Percentiles rank a stretch among this genome's conserved stretches.
phyloP scores from a whole-genome alignment of 192 early-diverging fungal species.

The Coemansia sp. region DNA sequence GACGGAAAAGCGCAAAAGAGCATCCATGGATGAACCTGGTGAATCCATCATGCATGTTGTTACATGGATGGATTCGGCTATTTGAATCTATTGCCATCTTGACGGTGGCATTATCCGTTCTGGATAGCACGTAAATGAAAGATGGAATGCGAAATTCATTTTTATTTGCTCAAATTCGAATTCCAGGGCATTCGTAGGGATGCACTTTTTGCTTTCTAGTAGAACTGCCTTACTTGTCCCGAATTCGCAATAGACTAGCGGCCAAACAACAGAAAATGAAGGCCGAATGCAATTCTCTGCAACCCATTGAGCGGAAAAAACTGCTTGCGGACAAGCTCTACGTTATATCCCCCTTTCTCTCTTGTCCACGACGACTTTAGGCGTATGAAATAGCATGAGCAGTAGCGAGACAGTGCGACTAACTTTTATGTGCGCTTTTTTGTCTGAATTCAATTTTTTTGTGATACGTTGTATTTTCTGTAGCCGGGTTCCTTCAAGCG shows the following conservation, averaged over 20 bases:
- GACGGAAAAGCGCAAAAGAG: neutral
- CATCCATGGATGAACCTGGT: neutral
- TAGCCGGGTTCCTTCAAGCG: slow-evolving; percentile 74
- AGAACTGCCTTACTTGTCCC: neutral
- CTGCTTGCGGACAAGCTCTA: neutral
- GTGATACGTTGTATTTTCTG: too few species aligned
- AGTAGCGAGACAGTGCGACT: neutral
- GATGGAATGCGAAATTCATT: neutral
- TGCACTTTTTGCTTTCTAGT: too few species aligned
- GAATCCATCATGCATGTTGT: neutral
- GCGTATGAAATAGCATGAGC: too few species aligned
- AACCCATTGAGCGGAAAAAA: neutral
- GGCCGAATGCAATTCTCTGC: neutral
- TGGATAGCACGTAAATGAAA: neutral
- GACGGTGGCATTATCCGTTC: neutral
- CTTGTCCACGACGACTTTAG: neutral
- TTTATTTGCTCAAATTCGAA: neutral
- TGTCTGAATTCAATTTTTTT: slow-evolving; percentile 2
- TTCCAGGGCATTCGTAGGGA: neutral
- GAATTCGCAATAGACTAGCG: neutral
- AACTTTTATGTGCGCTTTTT: neutral
- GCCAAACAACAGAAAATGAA: neutral
- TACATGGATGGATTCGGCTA: neutral
- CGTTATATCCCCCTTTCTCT: neutral
- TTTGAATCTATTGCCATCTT: neutral